Conservation (phyloP, 495 filamentous ascomycete genomes). For the Mycothermus thermophilus region DNA sequence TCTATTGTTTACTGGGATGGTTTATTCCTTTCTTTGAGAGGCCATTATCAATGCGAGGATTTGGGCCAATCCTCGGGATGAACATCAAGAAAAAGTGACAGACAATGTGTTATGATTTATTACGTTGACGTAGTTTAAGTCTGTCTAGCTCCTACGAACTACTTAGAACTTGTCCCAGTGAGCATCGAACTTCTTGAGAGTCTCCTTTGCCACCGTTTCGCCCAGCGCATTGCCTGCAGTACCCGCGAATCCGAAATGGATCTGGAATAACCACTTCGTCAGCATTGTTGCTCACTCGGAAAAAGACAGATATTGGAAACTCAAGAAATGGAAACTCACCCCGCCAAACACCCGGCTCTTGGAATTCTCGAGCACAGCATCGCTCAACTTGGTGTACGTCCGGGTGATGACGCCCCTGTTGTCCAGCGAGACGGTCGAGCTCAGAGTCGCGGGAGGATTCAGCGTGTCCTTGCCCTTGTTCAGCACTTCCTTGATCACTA, state of each 20-base stretch:
- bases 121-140: no score
- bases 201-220: constrained; percentile 11
- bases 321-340: constrained; percentile 12
- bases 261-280: constrained; percentile 8
- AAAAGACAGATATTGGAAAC: no score
- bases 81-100: no score
- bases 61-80: no score
- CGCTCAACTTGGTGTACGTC: constrained; percentile 11
- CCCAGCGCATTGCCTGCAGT: constrained; percentile 14
- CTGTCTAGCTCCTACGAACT: no score
- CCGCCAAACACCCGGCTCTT: constrained; percentile 20
- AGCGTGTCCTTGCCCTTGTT: constrained; percentile 14
- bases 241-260: constrained; percentile 20
- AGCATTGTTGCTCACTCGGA: no score
- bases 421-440: constrained; percentile 21
- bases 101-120: no score
- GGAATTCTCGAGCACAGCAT: constrained; percentile 18
- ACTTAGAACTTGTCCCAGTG: constrained; percentile 15
- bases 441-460: constrained; percentile 11
- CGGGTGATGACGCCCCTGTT: constrained; percentile 18
- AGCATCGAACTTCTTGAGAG: constrained; percentile 12
- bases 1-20: no score
- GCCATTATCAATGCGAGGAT: no score
- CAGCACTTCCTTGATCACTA: constrained; percentile 13
- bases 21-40: no score